A percentile compares a stretch with the other conserved stretches of the same genome.
Conservation (phyloP, 2,329 filamentous ascomycete species). For the Ceratocystis cubensis region DNA sequence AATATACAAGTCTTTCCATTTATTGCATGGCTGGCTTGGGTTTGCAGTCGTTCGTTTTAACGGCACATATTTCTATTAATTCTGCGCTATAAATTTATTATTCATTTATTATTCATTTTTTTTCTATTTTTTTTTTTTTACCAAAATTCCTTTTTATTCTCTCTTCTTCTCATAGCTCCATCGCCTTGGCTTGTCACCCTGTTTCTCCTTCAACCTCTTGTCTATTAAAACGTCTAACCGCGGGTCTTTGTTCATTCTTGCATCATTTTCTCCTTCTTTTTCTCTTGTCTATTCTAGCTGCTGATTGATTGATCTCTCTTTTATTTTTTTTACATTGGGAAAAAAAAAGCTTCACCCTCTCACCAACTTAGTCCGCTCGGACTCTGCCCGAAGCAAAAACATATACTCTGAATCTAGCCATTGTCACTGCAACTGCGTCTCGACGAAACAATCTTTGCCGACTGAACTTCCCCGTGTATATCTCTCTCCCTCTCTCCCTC, state of each 20-base stretch:
- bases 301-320: neutral
- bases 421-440: neutral
- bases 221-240: constrained; percentile 6
- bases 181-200: neutral
- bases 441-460: neutral
- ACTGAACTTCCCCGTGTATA: neutral
- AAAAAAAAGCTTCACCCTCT: neutral
- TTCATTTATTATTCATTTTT: neutral
- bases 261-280: constrained; percentile 4
- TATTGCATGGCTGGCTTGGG: constrained; percentile 5
- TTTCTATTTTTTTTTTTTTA: neutral
- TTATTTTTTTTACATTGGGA: neutral
- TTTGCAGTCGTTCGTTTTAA: neutral
- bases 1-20: neutral
- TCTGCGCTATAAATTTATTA: neutral
- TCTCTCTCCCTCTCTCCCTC: neutral
- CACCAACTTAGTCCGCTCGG: neutral
- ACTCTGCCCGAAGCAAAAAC: neutral
- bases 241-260: neutral
- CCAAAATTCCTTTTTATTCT: neutral
- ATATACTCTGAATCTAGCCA: neutral
- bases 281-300: neutral
- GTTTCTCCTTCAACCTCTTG: neutral
- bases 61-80: neutral
- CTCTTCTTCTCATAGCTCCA: constrained; percentile 6